phyloP scores from a whole-genome alignment of 2,329 filamentous ascomycete genomes.

The Tolypocladium nubicola region DNA sequence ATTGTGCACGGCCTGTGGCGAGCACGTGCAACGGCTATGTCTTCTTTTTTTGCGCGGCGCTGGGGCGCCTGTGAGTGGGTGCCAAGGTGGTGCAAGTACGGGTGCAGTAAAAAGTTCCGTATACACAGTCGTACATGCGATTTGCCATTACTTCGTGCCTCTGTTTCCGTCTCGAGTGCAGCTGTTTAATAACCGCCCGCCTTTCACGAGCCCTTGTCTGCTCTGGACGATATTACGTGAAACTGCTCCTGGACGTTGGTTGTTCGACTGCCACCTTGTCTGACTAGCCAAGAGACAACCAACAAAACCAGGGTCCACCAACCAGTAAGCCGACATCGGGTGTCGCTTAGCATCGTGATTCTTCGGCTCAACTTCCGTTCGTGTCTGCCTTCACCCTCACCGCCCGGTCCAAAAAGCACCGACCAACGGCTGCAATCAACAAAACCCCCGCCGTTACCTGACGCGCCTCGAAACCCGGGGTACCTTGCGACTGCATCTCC shows the following conservation, averaged over 20 bases:
- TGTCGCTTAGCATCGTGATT: conserved; percentile 3
- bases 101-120: background rate
- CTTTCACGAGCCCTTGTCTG: background rate
- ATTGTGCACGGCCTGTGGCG: background rate
- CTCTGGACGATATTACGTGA: background rate
- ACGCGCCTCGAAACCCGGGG: background rate
- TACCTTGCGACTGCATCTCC: background rate
- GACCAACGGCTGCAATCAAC: background rate
- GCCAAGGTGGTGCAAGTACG: background rate
- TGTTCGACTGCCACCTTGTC: background rate
- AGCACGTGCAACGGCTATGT: background rate
- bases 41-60: background rate
- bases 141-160: background rate
- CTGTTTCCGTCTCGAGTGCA: background rate
- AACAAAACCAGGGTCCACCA: background rate
- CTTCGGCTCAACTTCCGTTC: background rate
- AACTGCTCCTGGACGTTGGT: background rate
- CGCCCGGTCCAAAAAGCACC: background rate
- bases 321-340: conserved; percentile 2
- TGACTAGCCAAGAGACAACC: background rate
- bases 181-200: background rate
- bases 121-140: background rate
- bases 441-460: background rate
- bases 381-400: background rate
- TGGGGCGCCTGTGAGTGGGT: background rate